These are phyloP conservation scores for Camellia japonica DNA, from an alignment of 148 eudicot genomes.

Conservation along the genomic window DNA sequence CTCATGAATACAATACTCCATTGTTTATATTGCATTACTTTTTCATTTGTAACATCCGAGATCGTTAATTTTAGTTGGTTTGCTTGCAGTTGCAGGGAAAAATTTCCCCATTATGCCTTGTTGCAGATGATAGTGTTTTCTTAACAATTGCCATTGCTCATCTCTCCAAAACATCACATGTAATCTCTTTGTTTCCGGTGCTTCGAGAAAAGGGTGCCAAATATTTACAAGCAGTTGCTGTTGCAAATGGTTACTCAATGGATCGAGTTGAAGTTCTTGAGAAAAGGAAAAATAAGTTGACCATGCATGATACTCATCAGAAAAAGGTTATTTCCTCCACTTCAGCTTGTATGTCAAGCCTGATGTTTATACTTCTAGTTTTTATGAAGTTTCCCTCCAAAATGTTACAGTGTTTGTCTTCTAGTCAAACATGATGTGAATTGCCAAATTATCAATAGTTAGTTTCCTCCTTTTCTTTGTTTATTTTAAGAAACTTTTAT, in stretches of 20 bases:
- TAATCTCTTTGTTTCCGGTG: constrained; percentile 71
- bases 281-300: constrained; percentile 32
- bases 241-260: constrained; percentile 54
- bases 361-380: constrained; percentile 1
- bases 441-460: background rate
- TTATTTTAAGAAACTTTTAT: background rate
- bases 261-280: constrained; percentile 49
- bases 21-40: constrained; percentile 8
- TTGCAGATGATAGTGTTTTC: constrained; percentile 87
- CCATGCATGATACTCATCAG: constrained; percentile 38
- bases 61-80: background rate
- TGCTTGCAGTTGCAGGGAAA: constrained; percentile 55
- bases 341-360: constrained; percentile 1
- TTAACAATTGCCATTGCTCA: constrained; percentile 58
- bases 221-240: constrained; percentile 61
- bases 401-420: background rate
- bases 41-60: background rate
- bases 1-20: constrained; percentile 5
- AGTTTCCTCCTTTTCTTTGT: constrained; percentile 2
- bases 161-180: constrained; percentile 50
- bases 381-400: background rate
- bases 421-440: background rate
- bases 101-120: constrained; percentile 49
- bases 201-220: constrained; percentile 56
- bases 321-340: constrained; percentile 44